phyloP scores from a whole-genome alignment of 2,329 filamentous ascomycete genomes.

The Colletotrichum abscissum region DNA sequence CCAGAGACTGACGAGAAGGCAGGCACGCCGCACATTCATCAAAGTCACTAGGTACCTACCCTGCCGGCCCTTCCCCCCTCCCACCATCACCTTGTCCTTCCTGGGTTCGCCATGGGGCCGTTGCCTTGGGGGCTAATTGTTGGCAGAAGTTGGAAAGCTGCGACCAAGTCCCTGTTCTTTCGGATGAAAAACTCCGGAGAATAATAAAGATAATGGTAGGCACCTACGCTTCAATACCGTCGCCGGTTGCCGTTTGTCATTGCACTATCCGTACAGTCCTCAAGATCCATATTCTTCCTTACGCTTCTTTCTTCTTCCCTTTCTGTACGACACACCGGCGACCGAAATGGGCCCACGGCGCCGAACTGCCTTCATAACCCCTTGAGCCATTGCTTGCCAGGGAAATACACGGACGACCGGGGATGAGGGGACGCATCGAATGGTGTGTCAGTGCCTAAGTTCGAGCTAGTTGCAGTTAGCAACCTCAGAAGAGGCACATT shows the following conservation, averaged over 20 bases:
- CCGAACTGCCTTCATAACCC: not conserved
- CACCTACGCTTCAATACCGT: too few relatives aligned
- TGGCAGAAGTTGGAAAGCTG: slow-evolving; percentile 17
- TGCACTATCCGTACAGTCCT: not conserved
- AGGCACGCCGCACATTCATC: not conserved
- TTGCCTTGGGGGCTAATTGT: slow-evolving; percentile 1
- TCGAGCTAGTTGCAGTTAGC: not conserved
- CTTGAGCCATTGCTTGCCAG: not conserved
- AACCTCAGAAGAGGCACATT: not conserved
- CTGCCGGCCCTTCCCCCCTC: not conserved
- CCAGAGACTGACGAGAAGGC: not conserved
- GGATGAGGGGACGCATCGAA: not conserved
- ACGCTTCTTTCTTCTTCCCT: not conserved
- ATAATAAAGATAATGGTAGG: too few relatives aligned
- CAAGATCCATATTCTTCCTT: not conserved
- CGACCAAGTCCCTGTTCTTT: slow-evolving; percentile 2
- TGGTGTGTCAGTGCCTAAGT: not conserved
- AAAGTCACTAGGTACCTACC: not conserved
- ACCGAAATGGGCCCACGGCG: not conserved
- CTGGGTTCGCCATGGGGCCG: not conserved
- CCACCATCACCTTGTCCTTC: not conserved
- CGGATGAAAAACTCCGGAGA: slow-evolving; percentile 30
- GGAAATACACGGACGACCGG: not conserved
- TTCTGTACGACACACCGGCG: not conserved
- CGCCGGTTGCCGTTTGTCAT: not conserved